These are phyloP conservation scores for Flaveria sonorensis DNA, from an alignment of 129 eudicot species.

Conservation along the genomic window DNA sequence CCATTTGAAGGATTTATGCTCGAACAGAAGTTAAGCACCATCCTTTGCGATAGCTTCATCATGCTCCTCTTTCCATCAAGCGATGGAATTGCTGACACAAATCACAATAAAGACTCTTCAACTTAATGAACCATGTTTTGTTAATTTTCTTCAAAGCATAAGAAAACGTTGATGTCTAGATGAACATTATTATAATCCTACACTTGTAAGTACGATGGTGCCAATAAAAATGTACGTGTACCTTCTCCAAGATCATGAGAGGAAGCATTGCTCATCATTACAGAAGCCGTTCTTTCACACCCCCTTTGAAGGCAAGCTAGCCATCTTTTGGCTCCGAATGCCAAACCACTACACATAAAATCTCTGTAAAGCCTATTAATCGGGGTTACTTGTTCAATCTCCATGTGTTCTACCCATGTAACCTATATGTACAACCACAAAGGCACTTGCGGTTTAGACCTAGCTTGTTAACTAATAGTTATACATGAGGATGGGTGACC, in stretches of 20 bases:
- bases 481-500: neutral
- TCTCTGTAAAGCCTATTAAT: slow-evolving; percentile 47
- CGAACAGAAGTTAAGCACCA: slow-evolving; percentile 61
- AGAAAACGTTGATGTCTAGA: too few species aligned
- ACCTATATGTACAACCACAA: slow-evolving; percentile 33
- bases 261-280: slow-evolving; percentile 32
- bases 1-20: slow-evolving; percentile 50
- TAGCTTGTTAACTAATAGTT: neutral
- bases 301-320: slow-evolving; percentile 58
- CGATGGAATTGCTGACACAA: slow-evolving; percentile 43
- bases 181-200: too few species aligned
- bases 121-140: neutral
- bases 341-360: slow-evolving; percentile 47
- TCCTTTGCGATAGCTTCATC: slow-evolving; percentile 66
- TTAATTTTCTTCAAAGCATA: neutral
- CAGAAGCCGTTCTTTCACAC: slow-evolving; percentile 51
- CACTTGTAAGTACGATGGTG: too few species aligned
- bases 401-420: slow-evolving; percentile 69
- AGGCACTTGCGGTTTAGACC: neutral
- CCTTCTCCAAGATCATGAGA: slow-evolving; percentile 64
- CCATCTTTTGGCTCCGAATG: slow-evolving; percentile 69
- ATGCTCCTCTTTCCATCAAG: slow-evolving; percentile 64
- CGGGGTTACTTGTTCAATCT: slow-evolving; percentile 49
- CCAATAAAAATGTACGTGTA: neutral
- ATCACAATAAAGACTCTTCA: too few species aligned